Base-by-base conservation (phyloP, 2,329 filamentous ascomycete genomes). In the Fusarium chuoi region DNA sequence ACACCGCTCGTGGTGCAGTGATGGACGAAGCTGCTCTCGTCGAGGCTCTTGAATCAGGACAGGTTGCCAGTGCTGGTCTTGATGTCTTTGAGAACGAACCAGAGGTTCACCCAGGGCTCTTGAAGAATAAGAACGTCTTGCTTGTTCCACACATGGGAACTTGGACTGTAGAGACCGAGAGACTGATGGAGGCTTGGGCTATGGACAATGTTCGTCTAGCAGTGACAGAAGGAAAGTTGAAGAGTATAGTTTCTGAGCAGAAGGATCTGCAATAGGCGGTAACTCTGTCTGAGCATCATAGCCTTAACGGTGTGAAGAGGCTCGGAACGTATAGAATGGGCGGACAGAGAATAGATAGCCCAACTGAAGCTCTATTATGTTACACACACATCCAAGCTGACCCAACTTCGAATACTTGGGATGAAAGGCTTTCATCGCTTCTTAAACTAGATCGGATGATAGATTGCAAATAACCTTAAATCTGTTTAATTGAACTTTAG, bases 1-100 rank as follows among this genome's bases (percentile, higher is more conserved):
- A 96, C 84, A 96, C 94, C 1, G 94, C 94, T 15, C 91, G 94
- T 24, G 94, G 94, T 30, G 93, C 93, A 36, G 90, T 96, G 62
- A 93, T 97, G 78, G 92, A 97, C 77, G 94, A 97, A 82, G 91
- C 87, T 12, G 94, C 94, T 4, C 89, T 97, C 13, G 94, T 95
- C 11, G 84, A 90, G 49, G 93, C 94, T 3, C 86, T 97, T 5
- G 87, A 92, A 26, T 87, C 84, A 22, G 93, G 94, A 12, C 89
- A 90, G 66, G 93, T 97, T 46, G 87, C 87, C 73, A 92, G 90
- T 17, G 91, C 86, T 20, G 94, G 94, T 3, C 86, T 97, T 10
- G 94, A 97, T 80, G 94, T 97, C 56, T 97, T 91, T 78, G 94
- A 97, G 80, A 86, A 95, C 42, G 94, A 97, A 82, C 94, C 94